Evolutionary conservation across 2,329 filamentous ascomycete genomes (phyloP).

Genomic region (Colletotrichum musicola): DNA sequence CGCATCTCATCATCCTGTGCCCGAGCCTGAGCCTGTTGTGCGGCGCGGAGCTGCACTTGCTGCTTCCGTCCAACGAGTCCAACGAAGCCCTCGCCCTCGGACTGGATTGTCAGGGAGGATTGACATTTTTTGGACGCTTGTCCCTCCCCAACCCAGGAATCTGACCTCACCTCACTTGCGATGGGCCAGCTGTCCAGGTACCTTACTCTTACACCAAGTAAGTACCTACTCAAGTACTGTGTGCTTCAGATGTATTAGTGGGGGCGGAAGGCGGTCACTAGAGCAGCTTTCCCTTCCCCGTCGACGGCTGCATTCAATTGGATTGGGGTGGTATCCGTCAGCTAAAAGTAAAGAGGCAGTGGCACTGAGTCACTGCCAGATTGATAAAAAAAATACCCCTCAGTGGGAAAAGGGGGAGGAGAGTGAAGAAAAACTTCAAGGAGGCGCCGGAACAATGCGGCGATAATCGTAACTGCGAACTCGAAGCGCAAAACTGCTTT

Average conservation of each 20-base stretch:
- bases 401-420: neutral
- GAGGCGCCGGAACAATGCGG: constrained; percentile 17
- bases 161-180: neutral
- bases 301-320: constrained; percentile 17
- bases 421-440: neutral
- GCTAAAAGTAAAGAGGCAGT: constrained; percentile 14
- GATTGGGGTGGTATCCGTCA: constrained; percentile 26
- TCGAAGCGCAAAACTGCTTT: constrained; percentile 8
- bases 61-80: constrained; percentile 3
- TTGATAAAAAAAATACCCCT: constrained; percentile 8
- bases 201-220: too few species aligned
- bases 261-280: constrained; percentile 36
- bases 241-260: constrained; percentile 26
- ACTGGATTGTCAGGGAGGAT: constrained; percentile 38
- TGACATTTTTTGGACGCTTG: constrained; percentile 26
- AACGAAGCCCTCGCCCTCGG: constrained; percentile 29
- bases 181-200: too few species aligned
- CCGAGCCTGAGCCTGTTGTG: neutral
- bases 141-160: constrained; percentile 8
- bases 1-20: constrained; percentile 15
- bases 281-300: constrained; percentile 26
- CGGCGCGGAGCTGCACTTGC: neutral
- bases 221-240: too few species aligned
- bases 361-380: constrained; percentile 4
- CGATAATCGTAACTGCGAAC: constrained; percentile 36